phyloP scores from a whole-genome alignment of 352 stramenopile genomes.

The Phytophthora tentaculata region DNA sequence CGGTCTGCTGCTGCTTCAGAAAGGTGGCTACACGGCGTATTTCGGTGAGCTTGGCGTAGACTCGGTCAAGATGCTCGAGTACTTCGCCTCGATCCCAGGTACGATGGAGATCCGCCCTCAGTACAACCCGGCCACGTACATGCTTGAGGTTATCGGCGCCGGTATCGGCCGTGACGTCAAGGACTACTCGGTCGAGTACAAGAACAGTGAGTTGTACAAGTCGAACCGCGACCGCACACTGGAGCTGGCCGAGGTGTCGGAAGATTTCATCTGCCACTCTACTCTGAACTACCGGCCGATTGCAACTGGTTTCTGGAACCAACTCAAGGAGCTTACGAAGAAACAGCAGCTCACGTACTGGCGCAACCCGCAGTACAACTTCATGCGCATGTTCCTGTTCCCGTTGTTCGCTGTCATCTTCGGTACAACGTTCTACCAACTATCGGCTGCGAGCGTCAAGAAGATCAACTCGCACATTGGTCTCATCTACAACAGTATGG shows the following conservation, averaged over 20 bases:
- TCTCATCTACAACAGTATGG: slow-evolving; percentile 73
- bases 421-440: slow-evolving; percentile 62
- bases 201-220: slow-evolving; percentile 15
- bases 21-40: slow-evolving; percentile 65
- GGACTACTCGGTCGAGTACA: slow-evolving; percentile 24
- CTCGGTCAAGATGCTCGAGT: slow-evolving; percentile 82
- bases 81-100: slow-evolving; percentile 83
- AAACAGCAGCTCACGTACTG: slow-evolving; percentile 30
- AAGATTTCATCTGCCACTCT: slow-evolving; percentile 55
- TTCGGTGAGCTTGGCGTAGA: slow-evolving; percentile 90
- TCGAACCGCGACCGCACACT: slow-evolving; percentile 29
- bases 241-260: slow-evolving; percentile 38
- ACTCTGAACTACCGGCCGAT: slow-evolving; percentile 54
- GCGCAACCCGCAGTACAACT: slow-evolving; percentile 5
- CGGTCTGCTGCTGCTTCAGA: slow-evolving; percentile 85
- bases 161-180: slow-evolving; percentile 25
- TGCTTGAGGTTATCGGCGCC: slow-evolving; percentile 17
- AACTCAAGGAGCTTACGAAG: slow-evolving; percentile 37
- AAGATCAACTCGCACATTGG: slow-evolving; percentile 66
- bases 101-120: slow-evolving; percentile 42
- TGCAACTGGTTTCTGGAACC: slow-evolving; percentile 47
- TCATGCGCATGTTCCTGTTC: slow-evolving; percentile 48
- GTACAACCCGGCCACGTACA: slow-evolving; percentile 26
- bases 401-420: slow-evolving; percentile 52
- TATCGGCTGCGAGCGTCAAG: slow-evolving; percentile 30